Evolutionary conservation across 176 grass and related monocot species (phyloP), one percentile per base, ranked within the genome.

Genomic region (Calamus simplicifolius): DNA sequence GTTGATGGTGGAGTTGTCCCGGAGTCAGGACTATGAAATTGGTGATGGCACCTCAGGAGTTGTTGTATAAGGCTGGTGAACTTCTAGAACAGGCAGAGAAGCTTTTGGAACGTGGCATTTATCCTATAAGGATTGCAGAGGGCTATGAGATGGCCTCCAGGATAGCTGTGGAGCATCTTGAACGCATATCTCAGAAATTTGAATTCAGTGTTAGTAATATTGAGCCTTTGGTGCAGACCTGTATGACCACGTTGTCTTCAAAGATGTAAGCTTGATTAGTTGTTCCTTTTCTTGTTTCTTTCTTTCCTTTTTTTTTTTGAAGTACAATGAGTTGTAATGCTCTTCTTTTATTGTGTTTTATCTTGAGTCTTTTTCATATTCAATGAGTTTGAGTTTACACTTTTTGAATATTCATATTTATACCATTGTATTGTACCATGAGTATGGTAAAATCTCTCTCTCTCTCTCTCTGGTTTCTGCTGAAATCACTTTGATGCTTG

Each of bases 71-170:
- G 80, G 85, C 86, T 16, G 90, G 90, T 4, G 68, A 82, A 2
- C 90, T 95, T 59, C 73, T 89, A 23, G 90, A 89, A 27, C 86
- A 89, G 72, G 82, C 86, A 49, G 90, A 95, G 81, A 95, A 89
- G 51, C 80, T 96, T 25, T 48, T 90, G 29, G 86, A 96, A 48
- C 78, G 50, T 51, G 86, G 83, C n/a, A 88, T 96, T 79, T 86
- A 87, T 70, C 91, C 86, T 2, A 89, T 87, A 21, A 62, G 91
- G 31, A 57, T 88, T 38, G 72, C 86, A 3, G 77, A 96, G 70
- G 91, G 91, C 12, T 96, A 96, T 38, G 91, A 96, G 62, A 82
- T 96, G 83, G 91, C 92, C 2, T 96, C 83, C n/a, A 90, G 81
- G 75, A 67, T 96, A 58, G 87, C 87, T 64, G 73, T 82, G 66